These are phyloP conservation scores for Bipolaris sorokiniana DNA, from an alignment of 2,329 filamentous ascomycete genomes.

Conservation along the genomic window DNA sequence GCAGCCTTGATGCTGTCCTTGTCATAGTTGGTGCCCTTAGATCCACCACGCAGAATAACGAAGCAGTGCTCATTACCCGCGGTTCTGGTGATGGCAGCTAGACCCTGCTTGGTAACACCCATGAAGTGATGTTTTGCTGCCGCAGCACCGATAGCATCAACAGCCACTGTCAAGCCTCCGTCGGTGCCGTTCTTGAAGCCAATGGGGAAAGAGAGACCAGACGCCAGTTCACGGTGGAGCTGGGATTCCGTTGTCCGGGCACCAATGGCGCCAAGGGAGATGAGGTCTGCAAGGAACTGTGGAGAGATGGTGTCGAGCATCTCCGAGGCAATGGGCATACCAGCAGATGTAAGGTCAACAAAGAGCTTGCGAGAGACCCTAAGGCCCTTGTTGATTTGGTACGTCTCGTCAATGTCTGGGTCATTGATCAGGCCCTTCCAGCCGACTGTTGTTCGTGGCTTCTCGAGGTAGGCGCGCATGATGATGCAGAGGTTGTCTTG, in stretches of 20 bases:
- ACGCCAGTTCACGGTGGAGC: slow-evolving; percentile 93
- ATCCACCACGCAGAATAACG: slow-evolving; percentile 91
- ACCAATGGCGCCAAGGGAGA: slow-evolving; percentile 93
- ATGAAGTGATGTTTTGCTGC: slow-evolving; percentile 94
- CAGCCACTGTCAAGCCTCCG: slow-evolving; percentile 85
- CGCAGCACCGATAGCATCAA: slow-evolving; percentile 87
- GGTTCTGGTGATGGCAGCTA: slow-evolving; percentile 93
- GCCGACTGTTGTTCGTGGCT: slow-evolving; percentile 95
- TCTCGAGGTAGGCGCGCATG: slow-evolving; percentile 99
- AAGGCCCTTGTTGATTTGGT: slow-evolving; percentile 98
- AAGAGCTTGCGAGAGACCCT: slow-evolving; percentile 92
- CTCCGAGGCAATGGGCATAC: slow-evolving; percentile 95
- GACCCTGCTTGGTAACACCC: slow-evolving; percentile 96
- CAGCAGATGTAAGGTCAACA: slow-evolving; percentile 81
- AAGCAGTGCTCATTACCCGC: slow-evolving; percentile 96
- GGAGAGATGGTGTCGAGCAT: slow-evolving; percentile 99
- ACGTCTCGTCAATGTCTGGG: slow-evolving; percentile 95
- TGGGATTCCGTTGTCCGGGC: slow-evolving; percentile 96
- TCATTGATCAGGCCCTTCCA: slow-evolving; percentile 99
- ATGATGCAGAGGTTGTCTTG: slow-evolving; percentile 85
- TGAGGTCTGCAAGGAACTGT: slow-evolving; percentile 94
- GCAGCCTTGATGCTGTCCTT: slow-evolving; percentile 78
- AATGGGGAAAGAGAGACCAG: slow-evolving; percentile 93
- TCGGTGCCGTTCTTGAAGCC: slow-evolving; percentile 99
- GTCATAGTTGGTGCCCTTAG: slow-evolving; percentile 92